phyloP scores from a whole-genome alignment of 2,329 filamentous ascomycete genomes.

The Lasiodiplodia sp. region DNA sequence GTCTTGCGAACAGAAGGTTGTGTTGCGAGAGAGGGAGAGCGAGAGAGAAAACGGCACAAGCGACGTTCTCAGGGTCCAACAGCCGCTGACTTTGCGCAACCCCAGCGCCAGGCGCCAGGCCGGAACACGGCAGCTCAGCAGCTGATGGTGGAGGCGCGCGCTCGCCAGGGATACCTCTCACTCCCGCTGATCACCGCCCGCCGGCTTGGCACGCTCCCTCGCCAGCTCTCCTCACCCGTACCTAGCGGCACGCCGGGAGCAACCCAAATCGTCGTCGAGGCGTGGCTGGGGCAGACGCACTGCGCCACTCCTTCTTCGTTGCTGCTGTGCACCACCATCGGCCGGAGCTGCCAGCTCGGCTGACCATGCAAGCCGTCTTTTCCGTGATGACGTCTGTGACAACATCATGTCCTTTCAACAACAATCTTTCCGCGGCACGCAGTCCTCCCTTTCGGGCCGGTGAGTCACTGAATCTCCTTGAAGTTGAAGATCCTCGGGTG shows the following conservation, averaged over 20 bases:
- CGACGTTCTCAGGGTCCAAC: constrained; percentile 10
- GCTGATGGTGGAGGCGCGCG: constrained; percentile 2
- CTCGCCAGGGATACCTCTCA: neutral
- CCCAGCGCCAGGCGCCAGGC: neutral
- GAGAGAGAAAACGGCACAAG: neutral
- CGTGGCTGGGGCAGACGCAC: neutral
- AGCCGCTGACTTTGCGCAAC: constrained; percentile 2
- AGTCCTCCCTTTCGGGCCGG: constrained; percentile 1
- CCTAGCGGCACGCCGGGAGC: neutral
- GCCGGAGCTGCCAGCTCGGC: neutral
- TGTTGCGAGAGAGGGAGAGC: neutral
- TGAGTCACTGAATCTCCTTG: constrained; percentile 1
- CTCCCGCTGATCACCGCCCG: constrained; percentile 1
- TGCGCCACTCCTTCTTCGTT: neutral
- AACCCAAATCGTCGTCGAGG: neutral
- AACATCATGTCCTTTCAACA: neutral
- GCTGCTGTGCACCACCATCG: neutral
- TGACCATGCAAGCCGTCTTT: neutral
- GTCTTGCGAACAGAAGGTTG: neutral
- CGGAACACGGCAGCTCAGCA: constrained; percentile 1
- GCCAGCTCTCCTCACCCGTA: constrained; percentile 10
- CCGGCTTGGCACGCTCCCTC: constrained; percentile 5
- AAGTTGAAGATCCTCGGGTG: constrained; percentile 5
- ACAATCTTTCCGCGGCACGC: neutral
- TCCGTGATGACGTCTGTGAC: constrained; percentile 9